Conservation (phyloP, 2,329 filamentous ascomycete species). For the Colletotrichum salicis region DNA sequence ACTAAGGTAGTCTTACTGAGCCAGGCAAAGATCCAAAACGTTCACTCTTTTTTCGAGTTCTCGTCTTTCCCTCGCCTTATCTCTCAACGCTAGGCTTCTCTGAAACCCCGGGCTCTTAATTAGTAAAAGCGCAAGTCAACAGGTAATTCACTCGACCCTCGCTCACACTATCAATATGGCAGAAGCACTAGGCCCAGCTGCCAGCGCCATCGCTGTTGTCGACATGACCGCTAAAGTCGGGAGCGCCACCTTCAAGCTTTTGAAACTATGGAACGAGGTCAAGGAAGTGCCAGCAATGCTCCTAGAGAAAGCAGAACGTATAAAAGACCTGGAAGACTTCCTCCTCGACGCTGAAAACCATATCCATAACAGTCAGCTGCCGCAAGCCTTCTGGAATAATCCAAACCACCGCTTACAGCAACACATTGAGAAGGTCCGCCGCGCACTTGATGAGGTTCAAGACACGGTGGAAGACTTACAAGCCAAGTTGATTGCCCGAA, state of each 20-base stretch:
- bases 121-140: too few relatives aligned
- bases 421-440: background rate
- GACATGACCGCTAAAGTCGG: background rate
- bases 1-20: rapidly evolving
- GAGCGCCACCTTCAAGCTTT: background rate
- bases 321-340: background rate
- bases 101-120: too few relatives aligned
- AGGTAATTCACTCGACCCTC: too few relatives aligned
- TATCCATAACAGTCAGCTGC: rapidly evolving
- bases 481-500: background rate
- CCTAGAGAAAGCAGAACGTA: background rate
- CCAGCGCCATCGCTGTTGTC: background rate
- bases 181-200: background rate
- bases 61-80: rapidly evolving
- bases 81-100: too few relatives aligned
- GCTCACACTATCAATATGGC: background rate
- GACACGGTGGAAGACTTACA: background rate
- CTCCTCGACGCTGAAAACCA: background rate
- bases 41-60: background rate
- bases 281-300: background rate
- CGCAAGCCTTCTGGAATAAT: background rate
- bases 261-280: background rate
- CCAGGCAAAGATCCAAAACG: background rate
- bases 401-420: background rate
- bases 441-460: background rate